A percentile compares a stretch with the other conserved stretches of the same genome.
Evolutionary conservation across 2,329 filamentous ascomycete species (phyloP).

Genomic region (Colletotrichum limetticola): DNA sequence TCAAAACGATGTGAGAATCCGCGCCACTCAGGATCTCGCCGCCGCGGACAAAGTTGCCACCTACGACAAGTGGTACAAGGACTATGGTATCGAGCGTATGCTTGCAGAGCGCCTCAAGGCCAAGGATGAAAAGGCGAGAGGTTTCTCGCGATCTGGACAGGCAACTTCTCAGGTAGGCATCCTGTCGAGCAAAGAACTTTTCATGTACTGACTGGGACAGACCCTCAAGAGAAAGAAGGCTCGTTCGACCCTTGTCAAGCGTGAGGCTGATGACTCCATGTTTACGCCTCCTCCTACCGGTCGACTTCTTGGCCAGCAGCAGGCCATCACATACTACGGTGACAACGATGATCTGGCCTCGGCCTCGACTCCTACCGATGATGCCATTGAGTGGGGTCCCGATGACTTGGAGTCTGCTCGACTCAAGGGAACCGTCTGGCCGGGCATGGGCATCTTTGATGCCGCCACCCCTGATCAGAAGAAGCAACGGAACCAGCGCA

Average conservation of each 20-base stretch:
- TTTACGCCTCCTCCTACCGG: constrained; percentile 17
- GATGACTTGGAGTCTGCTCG: constrained; percentile 20
- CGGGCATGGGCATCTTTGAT: constrained; percentile 86
- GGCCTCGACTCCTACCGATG: not conserved
- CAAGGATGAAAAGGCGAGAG: constrained; percentile 78
- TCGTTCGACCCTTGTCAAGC: not conserved
- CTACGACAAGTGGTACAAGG: constrained; percentile 83
- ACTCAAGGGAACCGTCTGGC: constrained; percentile 79
- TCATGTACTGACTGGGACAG: not conserved
- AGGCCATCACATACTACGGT: constrained; percentile 26
- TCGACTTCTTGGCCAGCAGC: constrained; percentile 11
- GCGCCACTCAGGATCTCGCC: constrained; percentile 72
- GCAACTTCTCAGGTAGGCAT: constrained; percentile 5
- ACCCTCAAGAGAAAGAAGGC: constrained; percentile 26
- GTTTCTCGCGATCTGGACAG: constrained; percentile 47
- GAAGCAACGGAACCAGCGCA: constrained; percentile 81
- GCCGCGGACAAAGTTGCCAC: constrained; percentile 70
- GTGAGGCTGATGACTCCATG: not conserved
- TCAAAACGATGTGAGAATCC: constrained; percentile 84
- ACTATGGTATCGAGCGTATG: constrained; percentile 76
- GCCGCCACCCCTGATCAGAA: constrained; percentile 79
- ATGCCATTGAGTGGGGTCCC: not conserved
- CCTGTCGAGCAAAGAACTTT: not conserved
- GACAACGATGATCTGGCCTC: constrained; percentile 1
- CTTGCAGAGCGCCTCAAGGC: constrained; percentile 81